phyloP scores from a whole-genome alignment of 1,284 basidiomycete species.

The Pterulicium gracile region DNA sequence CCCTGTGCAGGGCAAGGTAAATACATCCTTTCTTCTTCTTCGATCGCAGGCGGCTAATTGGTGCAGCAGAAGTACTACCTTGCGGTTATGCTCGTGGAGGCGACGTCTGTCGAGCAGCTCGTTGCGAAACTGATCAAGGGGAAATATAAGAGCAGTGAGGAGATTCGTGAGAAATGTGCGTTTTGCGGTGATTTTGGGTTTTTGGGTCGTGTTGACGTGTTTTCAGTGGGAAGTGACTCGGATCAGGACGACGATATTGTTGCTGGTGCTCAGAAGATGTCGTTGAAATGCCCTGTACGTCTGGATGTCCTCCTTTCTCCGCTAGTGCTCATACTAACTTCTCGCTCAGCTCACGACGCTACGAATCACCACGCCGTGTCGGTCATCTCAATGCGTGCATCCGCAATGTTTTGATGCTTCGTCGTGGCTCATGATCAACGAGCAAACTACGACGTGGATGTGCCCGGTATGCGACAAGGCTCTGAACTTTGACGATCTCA shows the following conservation, averaged over 20 bases:
- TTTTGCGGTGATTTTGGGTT: too few relatives aligned
- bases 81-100: conserved; percentile 74
- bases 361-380: conserved; percentile 78
- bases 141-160: conserved; percentile 54
- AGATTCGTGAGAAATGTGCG: conserved; percentile 59
- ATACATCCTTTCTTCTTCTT: conserved; percentile 11
- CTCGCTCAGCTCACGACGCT: conserved; percentile 78
- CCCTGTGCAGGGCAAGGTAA: conserved; percentile 58
- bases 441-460: conserved; percentile 91
- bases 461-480: conserved; percentile 91
- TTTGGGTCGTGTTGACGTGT: too few relatives aligned
- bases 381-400: conserved; percentile 81
- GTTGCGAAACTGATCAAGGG: conserved; percentile 58
- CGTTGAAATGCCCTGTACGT: conserved; percentile 83
- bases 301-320: conserved; percentile 7
- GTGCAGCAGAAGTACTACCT: conserved; percentile 79
- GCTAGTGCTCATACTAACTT: conserved; percentile 2
- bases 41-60: conserved; percentile 2
- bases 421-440: conserved; percentile 93
- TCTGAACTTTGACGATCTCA: conserved; percentile 72
- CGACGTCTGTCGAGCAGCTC: conserved; percentile 52
- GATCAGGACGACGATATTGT: conserved; percentile 82
- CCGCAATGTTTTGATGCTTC: conserved; percentile 94
- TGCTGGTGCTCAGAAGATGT: conserved; percentile 79
- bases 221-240: conserved; percentile 48